Base-by-base conservation (phyloP, 805 yeast genomes). In the Ogataea naganishii region DNA sequence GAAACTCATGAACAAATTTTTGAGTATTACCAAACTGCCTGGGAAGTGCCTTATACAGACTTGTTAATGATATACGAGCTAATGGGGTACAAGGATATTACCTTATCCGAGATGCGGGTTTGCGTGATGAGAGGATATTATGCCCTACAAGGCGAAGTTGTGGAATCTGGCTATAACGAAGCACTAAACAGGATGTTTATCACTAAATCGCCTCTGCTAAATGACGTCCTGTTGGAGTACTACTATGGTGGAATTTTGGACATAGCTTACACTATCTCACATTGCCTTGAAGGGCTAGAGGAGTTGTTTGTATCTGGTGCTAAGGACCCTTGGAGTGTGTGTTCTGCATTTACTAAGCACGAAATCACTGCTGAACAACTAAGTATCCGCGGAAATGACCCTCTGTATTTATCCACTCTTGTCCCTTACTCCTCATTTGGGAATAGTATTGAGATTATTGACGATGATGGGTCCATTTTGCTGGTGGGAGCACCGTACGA, bases 61-160 rank as follows among this genome's bases (percentile, higher is more conserved):
- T 40, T 78, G 3, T 29, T 58, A 5, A 51, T 51, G n/a, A 54
- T 75, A 4, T 55, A 66, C 30, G 24, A 36, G 3, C 27, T 42
- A 3, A 30, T 60, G 26, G 75, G 76, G 4, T 49, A 58, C 34
- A 13, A 24, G 11, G 28, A 31, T 1, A 46, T 69, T 3, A 31
- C 51, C 3, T 44, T 41, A 7, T 17, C 51, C 2, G 59, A 62
- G 27, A 36, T 74, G 8, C 47, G 50, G 11, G 51, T 64, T 32
- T 78, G 86, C 48, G 63, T 75, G 60, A 33, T 58, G 8, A 51
- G 79, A 24, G 85, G 85, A 0, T 49, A 59, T 24, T 58, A 69
- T 0, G 83, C 73, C 0, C 37, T 72, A 5, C 43, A 50, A 11
- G 65, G 69, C 1, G 84, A 76, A 40, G 32, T 68, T 1, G 34